Evolutionary conservation across 1,284 basidiomycete genomes (phyloP).

Genomic region (Schizophyllum commune): DNA sequence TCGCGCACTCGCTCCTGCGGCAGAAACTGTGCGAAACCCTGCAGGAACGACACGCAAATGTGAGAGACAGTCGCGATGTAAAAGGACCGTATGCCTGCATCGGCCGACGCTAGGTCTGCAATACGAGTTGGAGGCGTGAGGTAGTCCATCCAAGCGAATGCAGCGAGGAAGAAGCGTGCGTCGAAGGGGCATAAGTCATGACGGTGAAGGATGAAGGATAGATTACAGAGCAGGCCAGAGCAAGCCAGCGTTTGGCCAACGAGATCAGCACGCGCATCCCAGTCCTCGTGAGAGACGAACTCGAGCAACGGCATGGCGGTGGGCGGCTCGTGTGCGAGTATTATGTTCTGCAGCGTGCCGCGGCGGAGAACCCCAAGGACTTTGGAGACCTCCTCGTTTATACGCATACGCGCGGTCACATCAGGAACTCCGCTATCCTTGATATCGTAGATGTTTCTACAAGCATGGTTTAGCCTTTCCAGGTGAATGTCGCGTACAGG

Average conservation of each 20-base stretch:
- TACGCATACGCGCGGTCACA: too few relatives aligned
- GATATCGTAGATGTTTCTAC: too few relatives aligned
- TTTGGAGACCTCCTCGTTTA: too few relatives aligned
- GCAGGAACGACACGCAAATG: background rate
- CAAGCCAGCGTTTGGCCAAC: background rate
- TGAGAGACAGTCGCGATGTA: background rate
- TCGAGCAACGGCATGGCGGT: too few relatives aligned
- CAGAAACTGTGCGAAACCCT: background rate
- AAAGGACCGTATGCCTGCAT: background rate
- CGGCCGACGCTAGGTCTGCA: background rate
- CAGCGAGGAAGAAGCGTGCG: background rate
- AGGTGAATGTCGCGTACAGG: too few relatives aligned
- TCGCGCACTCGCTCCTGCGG: background rate
- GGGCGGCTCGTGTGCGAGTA: too few relatives aligned
- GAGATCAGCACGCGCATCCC: too few relatives aligned
- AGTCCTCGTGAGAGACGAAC: too few relatives aligned
- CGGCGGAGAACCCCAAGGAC: too few relatives aligned
- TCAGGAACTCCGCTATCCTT: too few relatives aligned
- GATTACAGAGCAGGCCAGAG: background rate
- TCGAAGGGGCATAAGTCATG: background rate
- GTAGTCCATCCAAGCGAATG: background rate
- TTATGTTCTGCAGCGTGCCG: too few relatives aligned
- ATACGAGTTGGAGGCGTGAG: background rate
- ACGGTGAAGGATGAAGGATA: background rate
- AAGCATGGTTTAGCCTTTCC: too few relatives aligned